Evolutionary conservation across 2,329 filamentous ascomycete species (phyloP).

Genomic region (Fusarium temperatum): DNA sequence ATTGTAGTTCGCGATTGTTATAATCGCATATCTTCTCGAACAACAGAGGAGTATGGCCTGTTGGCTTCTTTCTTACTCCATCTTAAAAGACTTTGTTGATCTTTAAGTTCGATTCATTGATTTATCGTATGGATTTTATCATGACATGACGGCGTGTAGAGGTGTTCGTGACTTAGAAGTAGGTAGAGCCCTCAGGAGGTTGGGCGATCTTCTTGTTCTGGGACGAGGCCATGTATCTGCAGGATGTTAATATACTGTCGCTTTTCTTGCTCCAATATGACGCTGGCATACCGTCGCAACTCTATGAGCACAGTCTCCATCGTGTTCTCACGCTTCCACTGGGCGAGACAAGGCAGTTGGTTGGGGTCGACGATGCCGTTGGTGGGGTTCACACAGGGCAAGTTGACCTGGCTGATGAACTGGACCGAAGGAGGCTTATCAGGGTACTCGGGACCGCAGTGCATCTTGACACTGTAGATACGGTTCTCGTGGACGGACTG

Average conservation of each 20-base stretch:
- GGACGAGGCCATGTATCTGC: conserved; percentile 90
- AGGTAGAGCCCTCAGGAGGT: conserved; percentile 81
- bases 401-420: conserved; percentile 93
- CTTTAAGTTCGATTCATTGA: conserved; percentile 13
- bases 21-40: conserved; percentile 31
- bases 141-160: conserved; percentile 12
- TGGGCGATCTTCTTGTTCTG: conserved; percentile 95
- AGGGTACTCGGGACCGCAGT: conserved; percentile 90
- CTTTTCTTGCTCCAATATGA: background rate
- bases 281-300: conserved; percentile 71
- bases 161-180: conserved; percentile 42
- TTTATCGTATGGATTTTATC: conserved; percentile 4
- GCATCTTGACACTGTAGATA: conserved; percentile 97
- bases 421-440: conserved; percentile 88
- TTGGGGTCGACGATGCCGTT: conserved; percentile 86
- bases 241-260: background rate
- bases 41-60: conserved; percentile 21
- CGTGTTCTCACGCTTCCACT: conserved; percentile 93
- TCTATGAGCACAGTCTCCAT: conserved; percentile 95
- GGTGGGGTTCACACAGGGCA: conserved; percentile 87
- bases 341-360: conserved; percentile 83
- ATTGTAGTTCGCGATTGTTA: conserved; percentile 41
- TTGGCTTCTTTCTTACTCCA: conserved; percentile 28
- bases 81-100: conserved; percentile 1
- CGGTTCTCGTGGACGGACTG: conserved; percentile 97